Base-by-base conservation (phyloP, 495 filamentous ascomycete genomes). In the Penicillium mononematosum region DNA sequence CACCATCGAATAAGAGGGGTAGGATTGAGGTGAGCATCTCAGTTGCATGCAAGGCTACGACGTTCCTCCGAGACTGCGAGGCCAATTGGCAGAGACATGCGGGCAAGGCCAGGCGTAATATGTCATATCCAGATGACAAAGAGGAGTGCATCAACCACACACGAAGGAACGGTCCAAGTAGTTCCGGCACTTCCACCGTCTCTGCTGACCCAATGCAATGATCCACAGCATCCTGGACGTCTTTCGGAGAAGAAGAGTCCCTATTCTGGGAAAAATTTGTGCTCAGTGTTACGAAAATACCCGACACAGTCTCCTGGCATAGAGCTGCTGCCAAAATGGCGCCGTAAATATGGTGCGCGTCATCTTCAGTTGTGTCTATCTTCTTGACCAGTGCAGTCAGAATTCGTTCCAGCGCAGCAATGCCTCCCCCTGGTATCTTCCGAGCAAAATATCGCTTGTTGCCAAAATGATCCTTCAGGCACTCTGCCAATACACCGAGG, bases 391-490 rank as follows among this genome's bases (percentile, higher is more conserved):
- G 81, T 77, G 69, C 77, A 77, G 55, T 75, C 55, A 93, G 79
- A 11, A 79, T 79, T 57, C 88, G 83, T 59, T 94, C 84, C 54
- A 97, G 68, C n/a, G 83, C 83, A 53, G 82, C 75, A 85, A 88
- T 90, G 9, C 91, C 91, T 51, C 88, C 88, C n/a, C 83, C 84
- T 17, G 85, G 75, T 25, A 92, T 82, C 55, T 82, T 80, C 57
- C 83, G 83, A 49, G 83, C 80, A 71, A 97, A 98, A 70, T 92
- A 96, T 56, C 88, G 84, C 58, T 85, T 80, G 73, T 98, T 98
- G 12, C 92, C 93, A 55, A 85, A 81, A 72, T 98, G 92, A 17
- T 85, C 84, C 45, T 85, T 83, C 63, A 97, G 81, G 25, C 86
- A 85, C 49, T 91, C 87, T 1, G 88, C 85, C 41, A 98, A 67